Base-by-base conservation (phyloP, 2,329 filamentous ascomycete genomes). In the Neofusicoccum laricinum region DNA sequence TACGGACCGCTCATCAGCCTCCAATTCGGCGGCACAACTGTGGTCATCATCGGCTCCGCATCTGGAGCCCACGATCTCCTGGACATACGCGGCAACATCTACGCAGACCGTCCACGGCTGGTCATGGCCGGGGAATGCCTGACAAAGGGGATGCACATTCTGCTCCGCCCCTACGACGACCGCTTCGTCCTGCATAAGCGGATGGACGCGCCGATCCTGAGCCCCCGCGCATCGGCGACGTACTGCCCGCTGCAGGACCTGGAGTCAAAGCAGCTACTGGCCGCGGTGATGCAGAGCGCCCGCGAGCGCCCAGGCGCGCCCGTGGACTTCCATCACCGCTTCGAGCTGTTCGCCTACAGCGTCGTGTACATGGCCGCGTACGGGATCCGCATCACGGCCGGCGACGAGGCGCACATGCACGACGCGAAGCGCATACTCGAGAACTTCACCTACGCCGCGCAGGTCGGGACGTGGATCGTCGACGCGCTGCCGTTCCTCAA, bases 21-120 rank as follows among this genome's bases (percentile, higher is more conserved):
- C 4, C 69, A 74, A 43, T 72, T 75, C 41, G 75, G 74, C 6
- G 69, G 69, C 5, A 68, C 70, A 4, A 75, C 69, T 17, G 67
- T 76, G 5, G 72, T 78, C 15, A 62, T 73, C 73, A 77, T 86
- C 64, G 81, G 82, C 64, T 81, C 82, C 40, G 80, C 81, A 0
- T 80, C 80, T 74, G 75, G 78, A 1, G 83, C 84, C 0, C 82
- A 81, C 43, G 84, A 85, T 19, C 73, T 86, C n/a, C 81, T 86
- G 10, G 34, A 30, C 34, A 55, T 21, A 25, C 50, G 50, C 63
- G 82, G 81, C 0, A 77, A 78, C n/a, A 77, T 82, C 50, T 85
- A 85, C 68, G 80, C 81, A 0, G 50, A 55, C 50, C 50, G 50
- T 2, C 84, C 84, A 1, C 77, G 80, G 15, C 82, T 80, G 80